Conservation (phyloP, 1,284 basidiomycete species). For the Paramarasmius palmivorus region DNA sequence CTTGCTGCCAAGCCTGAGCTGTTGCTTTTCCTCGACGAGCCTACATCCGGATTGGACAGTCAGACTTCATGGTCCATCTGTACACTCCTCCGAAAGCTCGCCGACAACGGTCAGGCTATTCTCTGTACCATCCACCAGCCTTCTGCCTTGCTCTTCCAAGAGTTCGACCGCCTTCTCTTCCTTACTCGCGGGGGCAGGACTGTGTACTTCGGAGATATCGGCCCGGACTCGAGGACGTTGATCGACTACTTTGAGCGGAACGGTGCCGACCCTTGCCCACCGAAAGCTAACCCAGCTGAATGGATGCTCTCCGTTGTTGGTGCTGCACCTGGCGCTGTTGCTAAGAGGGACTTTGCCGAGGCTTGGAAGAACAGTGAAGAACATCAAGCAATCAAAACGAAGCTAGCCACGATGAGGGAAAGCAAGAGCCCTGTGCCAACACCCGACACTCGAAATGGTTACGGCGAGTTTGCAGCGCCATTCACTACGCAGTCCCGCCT, state of each 20-base stretch:
- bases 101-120: slow-evolving; percentile 63
- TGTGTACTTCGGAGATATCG: slow-evolving; percentile 57
- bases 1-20: slow-evolving; percentile 42
- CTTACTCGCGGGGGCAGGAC: slow-evolving; percentile 48
- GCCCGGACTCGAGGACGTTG: slow-evolving; percentile 40
- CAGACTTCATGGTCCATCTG: slow-evolving; percentile 61
- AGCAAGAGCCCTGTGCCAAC: background rate
- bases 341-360: slow-evolving; percentile 29
- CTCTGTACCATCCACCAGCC: slow-evolving; percentile 67
- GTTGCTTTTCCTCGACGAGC: slow-evolving; percentile 67
- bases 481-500: background rate
- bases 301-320: slow-evolving; percentile 24
- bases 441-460: too few species aligned
- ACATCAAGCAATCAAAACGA: slow-evolving; percentile 19
- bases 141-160: slow-evolving; percentile 48
- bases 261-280: slow-evolving; percentile 31
- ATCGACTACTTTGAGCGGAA: slow-evolving; percentile 53
- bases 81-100: slow-evolving; percentile 40
- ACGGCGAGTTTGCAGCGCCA: too few species aligned
- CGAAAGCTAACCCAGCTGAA: slow-evolving; percentile 20
- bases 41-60: slow-evolving; percentile 65
- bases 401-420: slow-evolving; percentile 26
- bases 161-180: slow-evolving; percentile 53
- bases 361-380: slow-evolving; percentile 32
- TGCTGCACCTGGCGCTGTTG: slow-evolving; percentile 22